phyloP scores from a whole-genome alignment of 495 filamentous ascomycete genomes.

The Terfezia boudieri region DNA sequence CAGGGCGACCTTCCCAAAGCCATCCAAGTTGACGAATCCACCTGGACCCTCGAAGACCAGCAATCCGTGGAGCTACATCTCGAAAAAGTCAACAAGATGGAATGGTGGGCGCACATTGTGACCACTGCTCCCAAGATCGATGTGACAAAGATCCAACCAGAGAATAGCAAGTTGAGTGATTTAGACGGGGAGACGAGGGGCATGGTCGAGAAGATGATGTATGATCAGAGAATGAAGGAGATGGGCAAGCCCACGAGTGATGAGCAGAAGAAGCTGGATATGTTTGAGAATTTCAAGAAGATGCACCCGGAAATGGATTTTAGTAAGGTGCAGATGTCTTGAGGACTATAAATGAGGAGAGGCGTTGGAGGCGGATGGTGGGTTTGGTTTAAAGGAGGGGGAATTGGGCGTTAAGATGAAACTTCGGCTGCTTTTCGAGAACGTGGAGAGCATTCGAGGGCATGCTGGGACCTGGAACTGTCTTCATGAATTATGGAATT shows the following conservation, averaged over 20 bases:
- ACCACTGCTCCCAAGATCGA: constrained; percentile 73
- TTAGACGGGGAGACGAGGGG: constrained; percentile 82
- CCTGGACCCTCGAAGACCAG: constrained; percentile 71
- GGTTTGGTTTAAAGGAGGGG: not conserved
- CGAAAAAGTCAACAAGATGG: constrained; percentile 90
- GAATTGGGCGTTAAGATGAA: not conserved
- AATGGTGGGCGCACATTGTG: constrained; percentile 92
- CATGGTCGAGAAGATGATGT: constrained; percentile 99
- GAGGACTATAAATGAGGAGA: constrained; percentile 8
- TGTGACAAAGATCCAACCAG: constrained; percentile 79
- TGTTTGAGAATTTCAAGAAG: constrained; percentile 75
- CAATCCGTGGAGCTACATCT: constrained; percentile 77
- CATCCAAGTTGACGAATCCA: constrained; percentile 63
- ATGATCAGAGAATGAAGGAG: constrained; percentile 93
- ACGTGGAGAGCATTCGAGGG: too few species aligned
- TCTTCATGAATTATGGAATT: too few species aligned
- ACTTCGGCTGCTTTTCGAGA: too few species aligned
- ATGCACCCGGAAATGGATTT: constrained; percentile 80
- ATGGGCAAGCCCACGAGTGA: constrained; percentile 67
- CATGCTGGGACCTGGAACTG: too few species aligned
- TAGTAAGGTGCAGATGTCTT: constrained; percentile 51
- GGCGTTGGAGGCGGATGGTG: not conserved
- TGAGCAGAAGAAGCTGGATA: constrained; percentile 77
- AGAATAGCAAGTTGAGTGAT: constrained; percentile 73
- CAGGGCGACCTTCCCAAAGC: constrained; percentile 70